Base-by-base conservation (phyloP, 306 rosid species). In the Quercus robur region DNA sequence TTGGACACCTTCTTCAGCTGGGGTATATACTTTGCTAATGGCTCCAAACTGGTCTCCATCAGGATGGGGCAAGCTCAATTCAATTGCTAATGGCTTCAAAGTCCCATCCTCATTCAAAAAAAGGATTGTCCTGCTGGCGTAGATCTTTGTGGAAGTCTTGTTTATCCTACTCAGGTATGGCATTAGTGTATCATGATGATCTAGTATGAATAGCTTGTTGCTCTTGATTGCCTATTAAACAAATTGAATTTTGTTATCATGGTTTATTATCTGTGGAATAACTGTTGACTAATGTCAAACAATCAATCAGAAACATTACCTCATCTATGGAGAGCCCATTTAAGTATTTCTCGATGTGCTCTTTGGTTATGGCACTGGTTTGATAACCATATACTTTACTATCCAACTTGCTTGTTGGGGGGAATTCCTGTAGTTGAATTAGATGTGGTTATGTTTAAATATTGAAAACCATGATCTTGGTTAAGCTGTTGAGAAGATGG, bases 11-110 rank as follows among this genome's bases (percentile, higher is more conserved):
- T 87, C 59, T 3, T 69, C 83, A 58, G 92, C 75, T 10, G 95
- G 95, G 2, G 82, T 51, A 70, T 84, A 90, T 26, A 90, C 91
- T 44, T 80, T 72, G 31, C 91, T 87, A 56, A 80, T 17, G 55
- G 84, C 86, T 23, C 95, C 97, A 64, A n/a, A 69, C 3, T 61
- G 75, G 54, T 90, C 95, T 73, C 90, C 94, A 33, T 82, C 77
- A 19, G 86, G 86, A 68, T 85, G 85, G 6, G 92, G 93, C 66
- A 78, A 80, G 76, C 93, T 89, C 68, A 91, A 81, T 70, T 91
- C 97, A 70, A 91, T 89, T 6, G 84, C 97, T 72, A 93, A 7
- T 46, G 97, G 97, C 83, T 87, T 93, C 73, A 93, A 78, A 57
- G 93, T 93, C 68, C 95, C 92, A 83, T 90, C 84, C 41, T 82